Percentiles rank a stretch among this genome's conserved stretches.
Evolutionary conservation across 208 protist species (phyloP).

Genomic region (Leishmania mexicana): DNA sequence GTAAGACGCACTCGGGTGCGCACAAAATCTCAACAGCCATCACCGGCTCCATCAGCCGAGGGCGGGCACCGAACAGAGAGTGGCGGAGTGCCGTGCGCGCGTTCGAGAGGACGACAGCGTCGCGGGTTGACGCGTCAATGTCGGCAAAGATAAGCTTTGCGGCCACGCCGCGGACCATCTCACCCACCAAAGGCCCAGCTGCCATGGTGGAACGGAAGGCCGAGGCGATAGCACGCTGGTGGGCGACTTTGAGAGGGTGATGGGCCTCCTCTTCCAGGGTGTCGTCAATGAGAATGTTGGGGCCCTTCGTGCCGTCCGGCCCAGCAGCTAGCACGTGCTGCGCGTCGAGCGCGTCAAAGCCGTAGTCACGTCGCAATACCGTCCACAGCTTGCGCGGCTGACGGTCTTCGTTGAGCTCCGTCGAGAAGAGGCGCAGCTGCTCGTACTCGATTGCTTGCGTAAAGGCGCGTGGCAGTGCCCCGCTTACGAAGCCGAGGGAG

Average conservation of each 20-base stretch:
- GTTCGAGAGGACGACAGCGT: constrained; percentile 77
- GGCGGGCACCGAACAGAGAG: constrained; percentile 95
- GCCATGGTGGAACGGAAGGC: constrained; percentile 78
- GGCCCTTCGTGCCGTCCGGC: constrained; percentile 82
- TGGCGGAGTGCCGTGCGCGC: constrained; percentile 94
- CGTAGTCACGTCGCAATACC: constrained; percentile 72
- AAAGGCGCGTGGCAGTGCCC: constrained; percentile 40
- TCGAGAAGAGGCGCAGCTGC: constrained; percentile 49
- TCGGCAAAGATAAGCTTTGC: constrained; percentile 66
- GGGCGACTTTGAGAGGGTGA: constrained; percentile 69
- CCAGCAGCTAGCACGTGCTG: constrained; percentile 95
- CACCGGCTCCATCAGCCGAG: constrained; percentile 98
- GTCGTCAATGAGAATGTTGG: constrained; percentile 98
- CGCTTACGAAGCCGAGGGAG: constrained; percentile 55
- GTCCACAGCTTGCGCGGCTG: constrained; percentile 47
- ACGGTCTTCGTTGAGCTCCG: constrained; percentile 1
- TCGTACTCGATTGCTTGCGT: constrained; percentile 57
- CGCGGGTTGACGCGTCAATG: constrained; percentile 37
- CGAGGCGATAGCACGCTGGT: constrained; percentile 93
- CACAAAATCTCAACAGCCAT: constrained; percentile 95
- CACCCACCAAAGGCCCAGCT: constrained; percentile 97
- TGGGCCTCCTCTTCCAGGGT: constrained; percentile 81
- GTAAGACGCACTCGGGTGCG: constrained; percentile 80
- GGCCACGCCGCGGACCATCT: constrained; percentile 77
- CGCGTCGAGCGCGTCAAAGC: constrained; percentile 97